Conservation (phyloP, 257 asterid species). For the Solanum clarkiae region DNA sequence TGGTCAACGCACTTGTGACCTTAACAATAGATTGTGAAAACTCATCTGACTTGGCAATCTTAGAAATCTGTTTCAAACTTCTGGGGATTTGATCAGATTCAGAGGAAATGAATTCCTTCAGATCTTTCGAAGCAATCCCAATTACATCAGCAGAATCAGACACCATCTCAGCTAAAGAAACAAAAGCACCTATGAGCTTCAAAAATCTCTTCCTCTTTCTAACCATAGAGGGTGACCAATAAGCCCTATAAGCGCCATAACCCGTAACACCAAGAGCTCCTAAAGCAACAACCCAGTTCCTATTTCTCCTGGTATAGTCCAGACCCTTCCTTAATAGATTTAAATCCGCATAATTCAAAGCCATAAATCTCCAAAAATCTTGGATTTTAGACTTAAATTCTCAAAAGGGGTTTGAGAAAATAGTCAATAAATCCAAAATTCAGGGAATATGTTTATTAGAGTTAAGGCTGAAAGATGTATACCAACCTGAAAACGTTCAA, state of each 20-base stretch:
- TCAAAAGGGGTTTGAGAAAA: background rate
- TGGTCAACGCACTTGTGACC: conserved; percentile 35
- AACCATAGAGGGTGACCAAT: conserved; percentile 39
- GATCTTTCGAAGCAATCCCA: conserved; percentile 46
- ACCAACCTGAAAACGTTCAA: background rate
- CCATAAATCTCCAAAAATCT: background rate
- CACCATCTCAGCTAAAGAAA: conserved; percentile 38
- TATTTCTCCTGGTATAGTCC: conserved; percentile 19
- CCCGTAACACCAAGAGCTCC: conserved; percentile 42
- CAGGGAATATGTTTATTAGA: background rate
- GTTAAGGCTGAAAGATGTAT: background rate
- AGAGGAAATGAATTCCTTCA: conserved; percentile 41
- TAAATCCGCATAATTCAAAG: conserved; percentile 24
- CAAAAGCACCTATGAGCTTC: conserved; percentile 26
- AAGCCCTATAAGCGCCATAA: conserved; percentile 41
- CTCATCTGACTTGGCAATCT: conserved; percentile 40
- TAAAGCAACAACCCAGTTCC: conserved; percentile 29
- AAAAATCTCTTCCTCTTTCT: conserved; percentile 34
- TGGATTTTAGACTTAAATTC: background rate
- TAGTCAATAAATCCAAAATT: background rate
- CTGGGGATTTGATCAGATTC: conserved; percentile 57
- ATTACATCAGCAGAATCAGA: conserved; percentile 56
- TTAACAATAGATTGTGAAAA: conserved; percentile 30
- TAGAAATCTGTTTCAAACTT: conserved; percentile 58
- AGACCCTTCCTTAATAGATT: conserved; percentile 20